Evolutionary conservation across 768 basidiomycete genomes (phyloP).

Genomic region (Amanita jacksonii): DNA sequence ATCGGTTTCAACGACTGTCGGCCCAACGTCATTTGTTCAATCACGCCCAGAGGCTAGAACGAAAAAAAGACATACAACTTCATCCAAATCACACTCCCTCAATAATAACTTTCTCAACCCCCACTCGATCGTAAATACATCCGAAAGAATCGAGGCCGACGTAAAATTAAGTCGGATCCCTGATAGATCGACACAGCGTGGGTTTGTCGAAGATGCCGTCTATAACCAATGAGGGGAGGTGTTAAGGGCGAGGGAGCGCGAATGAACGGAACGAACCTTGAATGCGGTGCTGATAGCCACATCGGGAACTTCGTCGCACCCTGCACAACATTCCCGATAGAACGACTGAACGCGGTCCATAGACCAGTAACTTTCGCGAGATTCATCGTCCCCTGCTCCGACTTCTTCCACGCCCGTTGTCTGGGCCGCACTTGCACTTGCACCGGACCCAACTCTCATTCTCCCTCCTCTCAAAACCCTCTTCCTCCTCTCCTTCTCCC

Average conservation of each 20-base stretch:
- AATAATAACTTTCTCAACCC: conserved; percentile 79
- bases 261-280: conserved; percentile 38
- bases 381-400: conserved; percentile 19
- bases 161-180: conserved; percentile 64
- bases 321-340: conserved; percentile 78
- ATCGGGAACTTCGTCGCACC: conserved; percentile 65
- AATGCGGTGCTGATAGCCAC: conserved; percentile 56
- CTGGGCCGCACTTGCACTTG: too few species aligned
- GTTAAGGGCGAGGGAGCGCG: not conserved
- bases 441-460: too few species aligned
- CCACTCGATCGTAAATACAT: conserved; percentile 91
- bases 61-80: conserved; percentile 40
- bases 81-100: conserved; percentile 82
- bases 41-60: conserved; percentile 6
- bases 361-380: conserved; percentile 71
- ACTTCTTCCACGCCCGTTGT: too few species aligned
- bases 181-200: conserved; percentile 73
- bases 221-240: conserved; percentile 16
- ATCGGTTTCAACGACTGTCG: conserved; percentile 76
- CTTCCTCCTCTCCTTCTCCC: conserved; percentile 58
- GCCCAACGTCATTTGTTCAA: conserved; percentile 2
- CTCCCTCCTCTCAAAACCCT: conserved; percentile 43
- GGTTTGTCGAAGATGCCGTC: conserved; percentile 44
- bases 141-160: conserved; percentile 74
- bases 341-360: conserved; percentile 77